Base-by-base conservation (phyloP, 441 rosid species). In the Populus hybrid region DNA sequence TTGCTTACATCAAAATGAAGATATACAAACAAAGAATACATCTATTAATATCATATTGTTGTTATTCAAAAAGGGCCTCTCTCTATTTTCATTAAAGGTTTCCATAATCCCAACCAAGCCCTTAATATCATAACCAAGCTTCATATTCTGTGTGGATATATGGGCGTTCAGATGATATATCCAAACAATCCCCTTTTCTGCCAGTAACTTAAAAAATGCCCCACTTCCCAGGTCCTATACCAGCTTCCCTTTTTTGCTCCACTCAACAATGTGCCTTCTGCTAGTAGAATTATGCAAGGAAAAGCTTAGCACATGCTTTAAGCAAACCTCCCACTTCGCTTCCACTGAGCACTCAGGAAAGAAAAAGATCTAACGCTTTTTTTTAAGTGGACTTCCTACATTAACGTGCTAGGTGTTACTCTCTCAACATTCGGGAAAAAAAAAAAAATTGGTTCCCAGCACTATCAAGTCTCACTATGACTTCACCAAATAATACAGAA, bases 211-310 rank as follows among this genome's bases (percentile, higher is more conserved):
- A 23, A 68, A 56, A 35, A 76, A 63, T 38, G n/a, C 76, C 66
- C 79, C 77, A 71, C 67, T 50, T 68, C 76, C 28, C 7, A 21
- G 75, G 78, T 21, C 33, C 21, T 61, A 73, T 72, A 20, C 69
- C 64, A 28, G 67, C 45, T 67, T 26, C 42, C 71, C 64, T 26
- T 75, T 78, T 79, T 33, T 26, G 28, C 28, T 68, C 78, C 72
- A 80, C 77, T 76, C 75, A 69, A 74, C 74, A 61, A 45, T 68
- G 72, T 73, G 66, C 70, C 64, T 64, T 64, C 68, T n/a, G 18
- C 38, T 72, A 28, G 26, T 50, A 69, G 59, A 73, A 67, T 53
- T 12, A 73, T 77, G 73, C 26, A 80, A 78, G 75, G 14, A 77
- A 76, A 77, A 72, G 71, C 66, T 72, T 64, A 45, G 23, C 77